Percentiles rank a stretch among this genome's conserved stretches.
Conservation (phyloP, 345 rosid genomes). For the Anastatica hierochuntica region DNA sequence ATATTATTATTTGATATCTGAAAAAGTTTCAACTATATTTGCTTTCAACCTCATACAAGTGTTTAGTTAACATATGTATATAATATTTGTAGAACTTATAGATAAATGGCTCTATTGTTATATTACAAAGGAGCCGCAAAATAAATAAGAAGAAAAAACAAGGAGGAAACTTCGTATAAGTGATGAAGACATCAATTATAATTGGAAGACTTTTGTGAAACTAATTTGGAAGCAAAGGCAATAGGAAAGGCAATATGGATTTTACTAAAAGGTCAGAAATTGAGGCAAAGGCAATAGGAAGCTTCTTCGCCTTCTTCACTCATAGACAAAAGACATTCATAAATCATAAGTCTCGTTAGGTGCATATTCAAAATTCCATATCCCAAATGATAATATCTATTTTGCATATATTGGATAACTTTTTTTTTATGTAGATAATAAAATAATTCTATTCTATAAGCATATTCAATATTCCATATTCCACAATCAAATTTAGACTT, state of each 20-base stretch:
- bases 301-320: constrained; percentile 3
- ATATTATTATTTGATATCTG: neutral
- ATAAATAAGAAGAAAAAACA: too few species aligned
- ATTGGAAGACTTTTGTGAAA: neutral
- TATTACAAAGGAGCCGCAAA: too few species aligned
- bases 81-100: too few species aligned
- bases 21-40: neutral
- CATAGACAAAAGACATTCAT: constrained; percentile 1
- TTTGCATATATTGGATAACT: neutral
- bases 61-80: too few species aligned
- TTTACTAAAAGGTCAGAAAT: constrained; percentile 5
- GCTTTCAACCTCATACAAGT: too few species aligned
- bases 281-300: constrained; percentile 6
- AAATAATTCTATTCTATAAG: neutral
- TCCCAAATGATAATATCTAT: neutral
- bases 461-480: neutral
- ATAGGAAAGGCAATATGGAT: too few species aligned
- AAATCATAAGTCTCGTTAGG: neutral
- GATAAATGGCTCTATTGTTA: too few species aligned
- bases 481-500: too few species aligned
- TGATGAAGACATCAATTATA: neutral
- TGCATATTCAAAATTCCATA: neutral
- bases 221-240: neutral
- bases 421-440: neutral
- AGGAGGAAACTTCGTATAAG: constrained; percentile 11